Base-by-base conservation (phyloP, 176 grass and related monocot genomes). In the Thinopyrum elongatum region DNA sequence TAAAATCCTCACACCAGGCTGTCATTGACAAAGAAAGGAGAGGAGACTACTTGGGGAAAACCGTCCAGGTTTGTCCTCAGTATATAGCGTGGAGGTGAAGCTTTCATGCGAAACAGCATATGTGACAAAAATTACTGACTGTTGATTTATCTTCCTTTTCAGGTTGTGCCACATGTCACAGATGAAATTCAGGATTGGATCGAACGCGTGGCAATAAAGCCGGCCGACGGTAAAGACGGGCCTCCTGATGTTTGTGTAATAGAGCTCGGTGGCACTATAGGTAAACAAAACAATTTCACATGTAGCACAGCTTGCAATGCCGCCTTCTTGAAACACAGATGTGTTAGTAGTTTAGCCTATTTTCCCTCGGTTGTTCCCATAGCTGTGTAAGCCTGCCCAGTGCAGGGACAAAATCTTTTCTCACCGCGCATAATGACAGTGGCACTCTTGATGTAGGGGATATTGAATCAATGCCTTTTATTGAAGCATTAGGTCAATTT, bases 161-260 rank as follows among this genome's bases (percentile, higher is more conserved):
- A 98, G 97, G 90, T 99, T 46, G 92, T 99, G 65, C 97, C 97
- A 39, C 97, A 99, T 82, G 94, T 99, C 41, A 99, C 97, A 73
- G 94, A 97, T 88, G 97, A 93, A 88, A 97, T 99, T 84, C 94
- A 99, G 90, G 97, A 96, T 60, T 93, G 94, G 97, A 99, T 99
- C n/a, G 92, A 99, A 86, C 88, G 87, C n/a, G 92, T 91, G 65
- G 92, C 97, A 3, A 17, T 83, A 83, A 90, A 91, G 72, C 92
- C 97, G 31, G 92, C 93, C 1, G 97, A 99, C 39, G 92, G 89
- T 21, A 91, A 91, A 92, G 92, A 99, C 87, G 94, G 92, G 16
- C 83, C 87, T 30, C 87, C 97, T 91, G 97, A 99, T 94, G 90
- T 99, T 82, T 99, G 97, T 83, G 80, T 99, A 46, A 94, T 99